A percentile compares a stretch with the other conserved stretches of the same genome.
These are phyloP conservation scores for Pseudopithomyces maydicus DNA, from an alignment of 2,329 filamentous ascomycete genomes.

Conservation along the genomic window DNA sequence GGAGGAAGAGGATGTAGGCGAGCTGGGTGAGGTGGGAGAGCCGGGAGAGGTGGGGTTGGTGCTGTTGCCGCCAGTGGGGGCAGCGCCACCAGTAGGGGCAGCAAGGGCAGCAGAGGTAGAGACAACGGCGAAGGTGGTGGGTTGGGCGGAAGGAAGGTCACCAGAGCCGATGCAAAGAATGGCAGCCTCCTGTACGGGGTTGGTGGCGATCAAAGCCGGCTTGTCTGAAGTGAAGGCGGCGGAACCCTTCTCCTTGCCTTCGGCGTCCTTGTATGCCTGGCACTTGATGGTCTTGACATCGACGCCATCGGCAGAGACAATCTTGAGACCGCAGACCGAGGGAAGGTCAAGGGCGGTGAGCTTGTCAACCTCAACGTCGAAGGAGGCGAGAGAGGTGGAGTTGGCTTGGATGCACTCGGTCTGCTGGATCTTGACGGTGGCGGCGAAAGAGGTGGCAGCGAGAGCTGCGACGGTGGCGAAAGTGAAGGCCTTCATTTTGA, in stretches of 20 bases:
- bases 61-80: constrained; percentile 1
- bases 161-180: constrained; percentile 17
- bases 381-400: constrained; percentile 13
- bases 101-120: constrained; percentile 5
- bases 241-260: constrained; percentile 22
- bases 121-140: constrained; percentile 7
- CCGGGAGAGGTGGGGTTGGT: constrained; percentile 7
- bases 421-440: constrained; percentile 23
- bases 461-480: constrained; percentile 16
- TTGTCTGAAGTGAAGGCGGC: constrained; percentile 22
- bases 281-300: constrained; percentile 22
- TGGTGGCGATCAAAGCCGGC: constrained; percentile 29
- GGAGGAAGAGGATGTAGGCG: background rate
- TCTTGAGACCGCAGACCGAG: constrained; percentile 30
- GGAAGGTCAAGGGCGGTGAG: constrained; percentile 18
- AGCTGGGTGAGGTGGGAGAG: constrained; percentile 1
- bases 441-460: constrained; percentile 13
- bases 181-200: constrained; percentile 24
- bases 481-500: constrained; percentile 23
- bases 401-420: constrained; percentile 17
- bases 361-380: constrained; percentile 19
- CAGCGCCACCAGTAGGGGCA: constrained; percentile 1
- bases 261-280: constrained; percentile 29
- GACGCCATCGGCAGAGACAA: constrained; percentile 22
- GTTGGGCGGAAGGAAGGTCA: constrained; percentile 1